These are phyloP conservation scores for Actinidia polygama DNA, from an alignment of 179 eudicot genomes.

Conservation along the genomic window DNA sequence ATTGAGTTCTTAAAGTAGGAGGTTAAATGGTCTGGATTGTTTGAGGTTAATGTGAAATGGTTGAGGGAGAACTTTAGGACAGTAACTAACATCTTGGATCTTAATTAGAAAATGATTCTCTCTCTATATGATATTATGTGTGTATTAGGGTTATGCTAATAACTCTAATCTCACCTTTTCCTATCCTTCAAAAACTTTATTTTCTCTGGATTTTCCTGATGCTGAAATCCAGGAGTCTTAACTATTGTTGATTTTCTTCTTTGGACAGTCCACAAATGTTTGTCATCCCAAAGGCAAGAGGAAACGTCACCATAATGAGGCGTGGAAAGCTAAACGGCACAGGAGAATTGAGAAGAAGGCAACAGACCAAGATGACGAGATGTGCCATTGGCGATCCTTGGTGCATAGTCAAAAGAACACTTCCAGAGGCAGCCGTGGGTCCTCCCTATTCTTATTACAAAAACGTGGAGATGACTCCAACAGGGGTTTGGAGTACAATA, in stretches of 20 bases:
- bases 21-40: too few species aligned
- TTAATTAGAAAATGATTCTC: too few species aligned
- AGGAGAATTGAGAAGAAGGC: constrained; percentile 15
- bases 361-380: constrained; percentile 36
- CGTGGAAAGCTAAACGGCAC: constrained; percentile 32
- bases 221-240: background rate
- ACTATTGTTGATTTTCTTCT: background rate
- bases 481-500: constrained; percentile 70
- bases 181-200: too few species aligned
- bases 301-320: constrained; percentile 27
- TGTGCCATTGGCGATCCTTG: constrained; percentile 55
- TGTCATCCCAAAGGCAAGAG: constrained; percentile 30
- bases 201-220: too few species aligned
- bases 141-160: too few species aligned
- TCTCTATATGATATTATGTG: too few species aligned
- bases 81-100: too few species aligned
- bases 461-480: constrained; percentile 66
- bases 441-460: constrained; percentile 73
- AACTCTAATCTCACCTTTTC: too few species aligned
- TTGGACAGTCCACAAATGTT: constrained; percentile 3
- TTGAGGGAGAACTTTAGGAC: too few species aligned
- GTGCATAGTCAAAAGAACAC: constrained; percentile 31
- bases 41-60: too few species aligned
- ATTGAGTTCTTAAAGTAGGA: too few species aligned
- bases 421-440: constrained; percentile 54